Evolutionary conservation across 2,329 filamentous ascomycete species (phyloP), one percentile per base, ranked within the genome.

Genomic region (Ophidiomyces ophidiicola): DNA sequence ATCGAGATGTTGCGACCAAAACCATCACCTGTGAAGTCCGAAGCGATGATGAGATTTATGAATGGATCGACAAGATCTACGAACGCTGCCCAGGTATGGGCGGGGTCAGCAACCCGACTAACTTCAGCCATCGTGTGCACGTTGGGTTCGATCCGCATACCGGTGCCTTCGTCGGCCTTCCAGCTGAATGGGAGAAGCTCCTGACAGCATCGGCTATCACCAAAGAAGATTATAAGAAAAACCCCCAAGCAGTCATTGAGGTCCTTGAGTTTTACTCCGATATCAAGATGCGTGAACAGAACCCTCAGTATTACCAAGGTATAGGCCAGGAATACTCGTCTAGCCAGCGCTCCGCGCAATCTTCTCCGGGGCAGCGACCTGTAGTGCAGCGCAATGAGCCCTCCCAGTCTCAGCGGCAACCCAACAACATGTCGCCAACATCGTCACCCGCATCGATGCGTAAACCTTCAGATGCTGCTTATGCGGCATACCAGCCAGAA

Each of bases 31-130:
- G 94, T 59, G 85, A 82, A 58, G 86, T 96, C 52, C 93, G 94
- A 63, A 82, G 79, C 41, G 90, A 98, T 54, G 88, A 94, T 55
- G 90, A 98, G 51, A 77, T 98, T 39, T 98, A 98, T 61, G 86
- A 93, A 53, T 98, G 90, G 90, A 94, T 96, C 54, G 90, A 98
- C 61, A 84, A 87, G 59, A 92, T 98, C 49, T 96, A 96, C 59
- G 86, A 88, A 51, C 81, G 88, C 48, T 96, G 88, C 60, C 90
- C 90, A 12, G 88, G 85, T 46, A 94, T 96, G 85, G 87, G 90
- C 45, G 90, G 90, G 51, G 90, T 98, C 41, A 94, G 88, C 64
- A 94, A 96, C 61, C 90, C 90, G 4, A 96, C 90, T 48, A 94
- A 96, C 67, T 98, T 98, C 66, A 86, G 82, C 17, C 90, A 98